A percentile compares a stretch with the other conserved stretches of the same genome.
Evolutionary conservation across 352 stramenopile genomes (phyloP).

Genomic region (Pythium coloratum): DNA sequence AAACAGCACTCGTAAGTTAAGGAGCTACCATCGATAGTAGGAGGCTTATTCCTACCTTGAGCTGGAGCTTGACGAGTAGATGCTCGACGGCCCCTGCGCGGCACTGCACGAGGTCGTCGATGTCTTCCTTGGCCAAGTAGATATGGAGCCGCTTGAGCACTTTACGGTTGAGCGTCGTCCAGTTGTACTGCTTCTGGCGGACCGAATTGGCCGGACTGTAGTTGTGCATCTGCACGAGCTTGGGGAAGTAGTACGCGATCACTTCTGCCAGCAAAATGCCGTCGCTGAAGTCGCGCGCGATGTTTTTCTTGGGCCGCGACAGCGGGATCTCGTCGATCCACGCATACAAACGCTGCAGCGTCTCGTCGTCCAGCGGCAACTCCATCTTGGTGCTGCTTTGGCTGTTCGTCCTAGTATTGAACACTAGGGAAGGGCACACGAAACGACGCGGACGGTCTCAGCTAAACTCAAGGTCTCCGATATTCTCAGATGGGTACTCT

Average conservation of each 20-base stretch:
- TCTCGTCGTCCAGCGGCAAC: slow-evolving; percentile 83
- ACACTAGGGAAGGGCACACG: background rate
- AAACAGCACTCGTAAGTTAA: background rate
- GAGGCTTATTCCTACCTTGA: slow-evolving; percentile 61
- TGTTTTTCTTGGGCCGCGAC: slow-evolving; percentile 94
- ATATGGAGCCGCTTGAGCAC: slow-evolving; percentile 86
- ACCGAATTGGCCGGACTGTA: slow-evolving; percentile 93
- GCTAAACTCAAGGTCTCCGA: background rate
- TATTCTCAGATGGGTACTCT: slow-evolving; percentile 9
- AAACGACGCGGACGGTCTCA: slow-evolving; percentile 10
- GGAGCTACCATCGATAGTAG: no score
- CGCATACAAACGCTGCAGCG: slow-evolving; percentile 91
- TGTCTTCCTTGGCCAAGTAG: slow-evolving; percentile 84
- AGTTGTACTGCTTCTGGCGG: slow-evolving; percentile 96
- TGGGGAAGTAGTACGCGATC: slow-evolving; percentile 94
- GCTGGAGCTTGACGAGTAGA: slow-evolving; percentile 89
- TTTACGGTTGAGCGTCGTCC: slow-evolving; percentile 93
- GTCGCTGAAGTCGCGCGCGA: slow-evolving; percentile 95
- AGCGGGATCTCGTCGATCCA: slow-evolving; percentile 96
- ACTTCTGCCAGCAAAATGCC: slow-evolving; percentile 90
- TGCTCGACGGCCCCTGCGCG: slow-evolving; percentile 88
- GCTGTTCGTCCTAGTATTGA: background rate
- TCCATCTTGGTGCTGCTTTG: slow-evolving; percentile 34
- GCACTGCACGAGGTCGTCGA: slow-evolving; percentile 92
- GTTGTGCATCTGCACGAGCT: slow-evolving; percentile 96